phyloP scores from a whole-genome alignment of 768 basidiomycete genomes.

The Termitomyces sp. region DNA sequence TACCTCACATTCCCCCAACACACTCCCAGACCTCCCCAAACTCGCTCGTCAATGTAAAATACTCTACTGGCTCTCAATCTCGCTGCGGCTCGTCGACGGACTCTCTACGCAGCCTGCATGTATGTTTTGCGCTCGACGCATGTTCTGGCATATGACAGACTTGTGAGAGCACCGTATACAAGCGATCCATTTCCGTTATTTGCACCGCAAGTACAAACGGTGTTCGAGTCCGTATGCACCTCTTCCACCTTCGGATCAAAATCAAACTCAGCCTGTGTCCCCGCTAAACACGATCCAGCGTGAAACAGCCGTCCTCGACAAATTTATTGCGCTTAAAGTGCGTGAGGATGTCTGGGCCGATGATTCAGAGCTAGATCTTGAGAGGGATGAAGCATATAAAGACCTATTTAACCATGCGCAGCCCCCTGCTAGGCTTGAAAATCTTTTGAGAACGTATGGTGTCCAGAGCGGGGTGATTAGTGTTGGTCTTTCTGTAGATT shows the following conservation, averaged over 20 bases:
- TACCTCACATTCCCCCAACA: conserved; percentile 56
- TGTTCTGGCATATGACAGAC: conserved; percentile 55
- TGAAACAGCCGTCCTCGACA: conserved; percentile 71
- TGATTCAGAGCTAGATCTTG: conserved; percentile 69
- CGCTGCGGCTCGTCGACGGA: conserved; percentile 61
- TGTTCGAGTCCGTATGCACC: neutral
- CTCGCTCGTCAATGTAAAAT: conserved; percentile 51
- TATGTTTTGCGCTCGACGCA: conserved; percentile 75
- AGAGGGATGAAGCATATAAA: conserved; percentile 69
- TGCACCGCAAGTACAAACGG: conserved; percentile 4
- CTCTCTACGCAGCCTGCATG: conserved; percentile 78
- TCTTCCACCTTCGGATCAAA: no score
- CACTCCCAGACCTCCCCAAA: neutral
- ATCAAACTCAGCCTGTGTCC: neutral
- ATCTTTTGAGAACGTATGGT: conserved; percentile 51
- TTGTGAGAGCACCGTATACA: conserved; percentile 64
- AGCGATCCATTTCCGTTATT: conserved; percentile 72
- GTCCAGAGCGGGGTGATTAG: conserved; percentile 16
- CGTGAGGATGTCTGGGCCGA: conserved; percentile 76
- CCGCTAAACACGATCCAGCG: conserved; percentile 39
- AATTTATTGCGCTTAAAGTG: conserved; percentile 75
- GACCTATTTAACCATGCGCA: conserved; percentile 77
- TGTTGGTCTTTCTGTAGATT: no score
- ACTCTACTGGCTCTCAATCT: conserved; percentile 64
- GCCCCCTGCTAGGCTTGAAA: conserved; percentile 69